Conservation (phyloP, 2,329 filamentous ascomycete species). For the Aspergillus proliferans region DNA sequence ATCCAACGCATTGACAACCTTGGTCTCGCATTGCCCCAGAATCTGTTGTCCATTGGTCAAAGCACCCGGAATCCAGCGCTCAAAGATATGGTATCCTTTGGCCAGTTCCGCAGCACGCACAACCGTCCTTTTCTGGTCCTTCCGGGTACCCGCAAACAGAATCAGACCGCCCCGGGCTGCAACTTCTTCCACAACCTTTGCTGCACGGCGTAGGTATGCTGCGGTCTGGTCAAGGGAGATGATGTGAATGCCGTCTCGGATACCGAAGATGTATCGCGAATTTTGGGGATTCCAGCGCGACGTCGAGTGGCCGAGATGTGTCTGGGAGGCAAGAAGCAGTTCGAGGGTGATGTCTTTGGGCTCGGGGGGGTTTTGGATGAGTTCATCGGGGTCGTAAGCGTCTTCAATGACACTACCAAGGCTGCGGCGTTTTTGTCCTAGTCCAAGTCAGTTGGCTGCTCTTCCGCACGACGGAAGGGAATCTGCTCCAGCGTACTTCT, state of each 20-base stretch:
- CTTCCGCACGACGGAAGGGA: not conserved
- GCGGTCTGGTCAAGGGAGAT: conserved; percentile 87
- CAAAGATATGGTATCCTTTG: conserved; percentile 79
- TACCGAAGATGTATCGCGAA: conserved; percentile 86
- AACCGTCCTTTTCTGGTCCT: conserved; percentile 73
- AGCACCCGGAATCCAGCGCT: conserved; percentile 83
- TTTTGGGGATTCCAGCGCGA: conserved; percentile 93
- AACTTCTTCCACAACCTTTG: conserved; percentile 85
- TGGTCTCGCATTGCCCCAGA: conserved; percentile 61
- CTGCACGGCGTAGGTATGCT: conserved; percentile 82
- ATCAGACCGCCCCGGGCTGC: conserved; percentile 75
- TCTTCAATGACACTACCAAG: conserved; percentile 25
- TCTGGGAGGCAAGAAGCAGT: conserved; percentile 78
- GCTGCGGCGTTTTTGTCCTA: conserved; percentile 26
- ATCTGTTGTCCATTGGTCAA: conserved; percentile 94
- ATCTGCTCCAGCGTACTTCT: conserved; percentile 18
- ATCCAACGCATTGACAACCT: conserved; percentile 74
- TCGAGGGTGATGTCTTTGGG: conserved; percentile 82
- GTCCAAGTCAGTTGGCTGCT: conserved; percentile 1
- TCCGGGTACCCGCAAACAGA: conserved; percentile 81
- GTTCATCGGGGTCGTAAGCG: conserved; percentile 26
- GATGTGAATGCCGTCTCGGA: conserved; percentile 83
- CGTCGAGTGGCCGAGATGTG: conserved; percentile 83
- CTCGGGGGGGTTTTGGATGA: conserved; percentile 62
- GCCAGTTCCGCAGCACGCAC: conserved; percentile 74